Percentiles rank a stretch among this genome's conserved stretches.
Evolutionary conservation across 1,139 yeast genomes (phyloP).

Genomic region (Blastobotrys raffinosifermentans): DNA sequence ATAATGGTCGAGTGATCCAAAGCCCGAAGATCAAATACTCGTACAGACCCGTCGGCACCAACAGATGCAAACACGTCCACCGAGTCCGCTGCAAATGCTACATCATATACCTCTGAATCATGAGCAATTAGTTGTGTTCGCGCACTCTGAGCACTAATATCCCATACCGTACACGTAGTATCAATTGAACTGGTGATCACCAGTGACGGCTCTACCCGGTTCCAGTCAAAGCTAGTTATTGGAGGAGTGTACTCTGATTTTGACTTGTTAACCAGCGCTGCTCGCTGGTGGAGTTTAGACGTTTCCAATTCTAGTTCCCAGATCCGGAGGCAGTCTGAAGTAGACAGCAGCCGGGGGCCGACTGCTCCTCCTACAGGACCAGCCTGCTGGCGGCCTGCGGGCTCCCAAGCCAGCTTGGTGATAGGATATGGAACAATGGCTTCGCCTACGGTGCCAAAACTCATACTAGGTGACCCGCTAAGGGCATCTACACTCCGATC

Average conservation of each 20-base stretch:
- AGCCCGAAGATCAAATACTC: conserved; percentile 84
- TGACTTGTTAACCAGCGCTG: conserved; percentile 38
- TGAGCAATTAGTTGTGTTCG: conserved; percentile 95
- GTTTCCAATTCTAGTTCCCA: conserved; percentile 47
- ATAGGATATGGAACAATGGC: conserved; percentile 56
- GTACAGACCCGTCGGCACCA: conserved; percentile 91
- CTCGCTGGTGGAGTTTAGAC: conserved; percentile 37
- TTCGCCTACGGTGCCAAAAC: conserved; percentile 41
- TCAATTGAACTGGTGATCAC: conserved; percentile 86
- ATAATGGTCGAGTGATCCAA: conserved; percentile 92
- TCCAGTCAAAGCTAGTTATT: conserved; percentile 93
- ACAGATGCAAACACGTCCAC: conserved; percentile 84
- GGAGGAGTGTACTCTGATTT: conserved; percentile 41
- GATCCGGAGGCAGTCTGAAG: conserved; percentile 64
- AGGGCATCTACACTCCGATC: conserved; percentile 17
- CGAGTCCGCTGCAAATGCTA: conserved; percentile 69
- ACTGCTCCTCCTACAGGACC: conserved; percentile 18
- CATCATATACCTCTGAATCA: conserved; percentile 93
- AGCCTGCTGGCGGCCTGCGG: conserved; percentile 25
- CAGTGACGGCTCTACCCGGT: conserved; percentile 58
- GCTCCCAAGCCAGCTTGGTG: conserved; percentile 72
- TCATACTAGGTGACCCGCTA: conserved; percentile 14
- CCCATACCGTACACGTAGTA: conserved; percentile 98
- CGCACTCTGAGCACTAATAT: conserved; percentile 65
- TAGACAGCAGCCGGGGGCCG: conserved; percentile 57